A percentile compares a stretch with the other conserved stretches of the same genome.
Evolutionary conservation across 1,284 basidiomycete genomes (phyloP).

Genomic region (Phaffia rhodozyma): DNA sequence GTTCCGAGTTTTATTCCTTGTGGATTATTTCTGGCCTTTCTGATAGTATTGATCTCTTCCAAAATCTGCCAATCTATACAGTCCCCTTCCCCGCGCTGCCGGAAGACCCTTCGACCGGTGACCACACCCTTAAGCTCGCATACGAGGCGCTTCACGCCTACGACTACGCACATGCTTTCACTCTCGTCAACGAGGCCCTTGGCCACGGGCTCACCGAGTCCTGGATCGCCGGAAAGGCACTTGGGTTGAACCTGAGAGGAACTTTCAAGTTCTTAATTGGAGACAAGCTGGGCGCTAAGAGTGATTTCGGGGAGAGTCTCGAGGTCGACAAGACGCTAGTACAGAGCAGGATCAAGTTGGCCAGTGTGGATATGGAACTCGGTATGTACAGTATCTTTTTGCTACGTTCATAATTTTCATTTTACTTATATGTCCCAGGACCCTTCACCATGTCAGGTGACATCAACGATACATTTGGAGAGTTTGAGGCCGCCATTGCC

Average conservation of each 20-base stretch:
- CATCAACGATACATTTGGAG: slow-evolving; percentile 66
- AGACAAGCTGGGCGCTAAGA: slow-evolving; percentile 72
- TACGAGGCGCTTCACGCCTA: slow-evolving; percentile 72
- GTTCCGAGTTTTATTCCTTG: slow-evolving; percentile 29
- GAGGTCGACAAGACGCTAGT: slow-evolving; percentile 62
- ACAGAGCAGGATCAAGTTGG: slow-evolving; percentile 93
- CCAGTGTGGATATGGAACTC: slow-evolving; percentile 95
- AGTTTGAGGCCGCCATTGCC: slow-evolving; percentile 80
- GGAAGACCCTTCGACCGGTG: slow-evolving; percentile 62
- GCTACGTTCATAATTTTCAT: not conserved
- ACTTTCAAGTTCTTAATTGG: slow-evolving; percentile 95
- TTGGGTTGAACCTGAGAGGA: slow-evolving; percentile 84
- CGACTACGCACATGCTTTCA: slow-evolving; percentile 75
- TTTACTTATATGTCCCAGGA: not conserved
- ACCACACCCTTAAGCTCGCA: slow-evolving; percentile 68
- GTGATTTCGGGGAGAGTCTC: slow-evolving; percentile 69
- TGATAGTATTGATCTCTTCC: no score
- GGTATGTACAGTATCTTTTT: slow-evolving; percentile 33
- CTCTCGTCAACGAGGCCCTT: slow-evolving; percentile 71
- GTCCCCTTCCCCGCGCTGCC: slow-evolving; percentile 62
- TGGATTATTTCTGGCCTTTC: not conserved
- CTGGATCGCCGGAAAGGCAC: slow-evolving; percentile 63
- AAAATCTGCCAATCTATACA: slow-evolving; percentile 29
- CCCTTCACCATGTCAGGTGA: slow-evolving; percentile 34
- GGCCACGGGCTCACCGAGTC: slow-evolving; percentile 64